Evolutionary conservation across 2,329 filamentous ascomycete species (phyloP), one percentile per base, ranked within the genome.

Genomic region (Escovopsis weberi): DNA sequence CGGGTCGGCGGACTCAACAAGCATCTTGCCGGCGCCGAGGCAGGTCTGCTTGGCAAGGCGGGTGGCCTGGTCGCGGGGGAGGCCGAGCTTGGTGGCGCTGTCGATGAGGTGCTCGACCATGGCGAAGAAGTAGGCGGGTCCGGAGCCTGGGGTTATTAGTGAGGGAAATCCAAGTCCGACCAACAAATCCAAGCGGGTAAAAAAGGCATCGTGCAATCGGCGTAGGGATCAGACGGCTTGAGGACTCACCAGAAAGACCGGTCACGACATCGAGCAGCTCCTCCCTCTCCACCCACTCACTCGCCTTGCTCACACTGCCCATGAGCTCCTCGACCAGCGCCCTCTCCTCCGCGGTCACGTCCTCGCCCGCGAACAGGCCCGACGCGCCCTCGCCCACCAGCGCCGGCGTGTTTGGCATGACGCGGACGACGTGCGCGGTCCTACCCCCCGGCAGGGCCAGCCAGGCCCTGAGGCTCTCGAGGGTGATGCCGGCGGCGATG

Each of bases 351-450:
- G 55, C 52, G 1, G 62, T 61, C 6, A 70, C 66, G 32, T 64
- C 64, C 6, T 54, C 51, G 28, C 59, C 61, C 5, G 68, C 68
- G 44, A 61, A 70, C 9, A 70, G 52, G 2, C 67, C 68, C 2
- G 66, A 68, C 2, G 68, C 68, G 28, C 68, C 68, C 56, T 72
- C 68, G 23, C 68, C 66, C 9, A 70, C 62, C 30, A 71, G 54
- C 6, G 68, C 68, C 2, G 68, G 68, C 5, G 68, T 71, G 55
- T 72, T 72, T 42, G 68, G 68, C 68, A 72, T 72, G 44, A 70
- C 67, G 18, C 68, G 62, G n/a, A 71, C 65, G 12, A 69, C 59
- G 38, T 65, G 66, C 1, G 67, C 65, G 1, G 59, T 51, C 19
- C 55, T 55, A 4, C 61, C 64, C 32, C 57, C 59, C 2, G 55